Evolutionary conservation across 768 basidiomycete genomes (phyloP).

Genomic region (Baorangia bicolor): DNA sequence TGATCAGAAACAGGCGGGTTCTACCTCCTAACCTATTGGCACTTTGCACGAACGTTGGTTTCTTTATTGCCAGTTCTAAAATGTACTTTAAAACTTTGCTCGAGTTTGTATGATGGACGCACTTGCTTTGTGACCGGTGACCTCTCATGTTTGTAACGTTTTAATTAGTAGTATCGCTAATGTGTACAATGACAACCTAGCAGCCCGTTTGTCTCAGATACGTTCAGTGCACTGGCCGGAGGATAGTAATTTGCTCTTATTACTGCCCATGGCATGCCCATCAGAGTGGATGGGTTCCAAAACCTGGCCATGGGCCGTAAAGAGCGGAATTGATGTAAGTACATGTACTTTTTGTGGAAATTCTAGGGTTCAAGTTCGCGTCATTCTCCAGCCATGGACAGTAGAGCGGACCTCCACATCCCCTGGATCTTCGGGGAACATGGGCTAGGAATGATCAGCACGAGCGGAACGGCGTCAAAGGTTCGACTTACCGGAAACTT

Average conservation of each 20-base stretch:
- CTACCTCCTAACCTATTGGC: not conserved
- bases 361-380: not conserved
- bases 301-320: not conserved
- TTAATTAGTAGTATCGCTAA: not conserved
- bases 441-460: constrained; percentile 49
- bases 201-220: not conserved
- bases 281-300: not conserved
- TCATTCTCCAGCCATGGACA: constrained; percentile 82
- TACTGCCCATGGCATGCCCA: not conserved
- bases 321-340: not conserved
- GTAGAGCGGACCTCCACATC: constrained; percentile 74
- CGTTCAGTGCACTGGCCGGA: too few species aligned
- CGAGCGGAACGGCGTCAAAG: not conserved
- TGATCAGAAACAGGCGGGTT: constrained; percentile 6
- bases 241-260: not conserved
- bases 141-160: not conserved
- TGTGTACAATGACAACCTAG: not conserved
- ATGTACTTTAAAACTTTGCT: not conserved
- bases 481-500: constrained; percentile 55
- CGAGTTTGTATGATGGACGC: not conserved
- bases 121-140: not conserved
- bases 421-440: constrained; percentile 89
- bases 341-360: not conserved
- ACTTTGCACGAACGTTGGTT: not conserved
- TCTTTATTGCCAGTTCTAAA: not conserved